Conservation (phyloP, 306 rosid genomes). For the Malus sieversii region DNA sequence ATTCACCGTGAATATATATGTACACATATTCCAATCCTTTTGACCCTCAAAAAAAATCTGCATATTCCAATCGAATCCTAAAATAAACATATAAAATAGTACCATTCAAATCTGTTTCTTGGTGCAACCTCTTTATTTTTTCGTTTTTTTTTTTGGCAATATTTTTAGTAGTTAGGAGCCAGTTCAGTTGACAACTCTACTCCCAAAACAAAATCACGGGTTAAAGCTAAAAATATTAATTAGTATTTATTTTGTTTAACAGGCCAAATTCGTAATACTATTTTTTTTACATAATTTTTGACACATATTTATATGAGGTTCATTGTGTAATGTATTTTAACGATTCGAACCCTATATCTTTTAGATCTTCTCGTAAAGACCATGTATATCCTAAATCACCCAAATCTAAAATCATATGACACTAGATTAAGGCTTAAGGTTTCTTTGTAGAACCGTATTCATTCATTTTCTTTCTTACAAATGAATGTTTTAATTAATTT, state of each 20-base stretch:
- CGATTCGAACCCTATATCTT: fast-evolving
- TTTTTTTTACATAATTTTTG: no score
- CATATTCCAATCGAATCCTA: slow-evolving; percentile 2
- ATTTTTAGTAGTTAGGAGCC: background rate
- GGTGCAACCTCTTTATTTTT: background rate
- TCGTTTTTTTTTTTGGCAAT: background rate
- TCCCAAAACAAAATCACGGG: slow-evolving; percentile 13
- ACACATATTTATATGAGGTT: no score
- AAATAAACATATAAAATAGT: background rate
- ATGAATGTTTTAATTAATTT: no score
- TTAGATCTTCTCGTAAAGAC: fast-evolving
- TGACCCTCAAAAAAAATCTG: no score
- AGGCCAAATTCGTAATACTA: fast-evolving
- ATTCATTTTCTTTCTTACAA: no score
- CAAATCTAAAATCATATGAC: no score
- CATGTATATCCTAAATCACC: no score
- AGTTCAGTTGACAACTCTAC: background rate
- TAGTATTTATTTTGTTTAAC: no score
- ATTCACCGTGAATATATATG: background rate
- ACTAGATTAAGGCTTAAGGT: no score
- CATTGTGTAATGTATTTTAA: no score
- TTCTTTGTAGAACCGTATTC: no score
- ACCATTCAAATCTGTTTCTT: background rate
- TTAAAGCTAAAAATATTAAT: background rate
- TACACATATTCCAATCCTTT: no score